Conservation (phyloP, 768 basidiomycete genomes). For the Lactarius hatsudake region DNA sequence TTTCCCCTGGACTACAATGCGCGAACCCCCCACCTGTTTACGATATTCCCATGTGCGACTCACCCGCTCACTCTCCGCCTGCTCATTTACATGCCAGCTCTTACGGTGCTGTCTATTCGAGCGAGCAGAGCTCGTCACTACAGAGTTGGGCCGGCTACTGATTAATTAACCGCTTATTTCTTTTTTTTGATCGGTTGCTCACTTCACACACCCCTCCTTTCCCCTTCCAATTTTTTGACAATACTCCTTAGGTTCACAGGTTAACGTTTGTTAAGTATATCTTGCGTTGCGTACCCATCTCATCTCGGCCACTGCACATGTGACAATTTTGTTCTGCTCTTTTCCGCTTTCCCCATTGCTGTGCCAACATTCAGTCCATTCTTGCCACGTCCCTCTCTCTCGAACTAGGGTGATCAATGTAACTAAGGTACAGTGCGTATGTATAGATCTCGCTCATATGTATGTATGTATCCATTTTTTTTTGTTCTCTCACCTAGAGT, state of each 20-base stretch:
- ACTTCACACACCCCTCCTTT: background rate
- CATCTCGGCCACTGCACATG: conserved; percentile 2
- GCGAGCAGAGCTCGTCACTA: conserved; percentile 21
- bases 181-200: conserved; percentile 11
- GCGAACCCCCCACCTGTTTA: conserved; percentile 16
- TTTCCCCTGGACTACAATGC: conserved; percentile 19
- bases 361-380: conserved; percentile 8
- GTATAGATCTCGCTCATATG: conserved; percentile 20
- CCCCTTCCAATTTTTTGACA: background rate
- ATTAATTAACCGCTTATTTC: conserved; percentile 2
- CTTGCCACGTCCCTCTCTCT: background rate
- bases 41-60: conserved; percentile 9
- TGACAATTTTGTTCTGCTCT: conserved; percentile 2
- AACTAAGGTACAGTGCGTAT: conserved; percentile 19
- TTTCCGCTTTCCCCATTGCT: conserved; percentile 5
- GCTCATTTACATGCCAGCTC: background rate
- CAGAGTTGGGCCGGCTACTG: conserved; percentile 22
- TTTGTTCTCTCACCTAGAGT: background rate
- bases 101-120: conserved; percentile 8
- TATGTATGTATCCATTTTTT: conserved; percentile 21
- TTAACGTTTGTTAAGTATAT: conserved; percentile 4
- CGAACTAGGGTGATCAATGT: conserved; percentile 10
- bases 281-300: conserved; percentile 10
- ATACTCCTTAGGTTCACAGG: conserved; percentile 8
- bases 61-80: conserved; percentile 1